Evolutionary conservation across 176 grass and related monocot species (phyloP), one percentile per base, ranked within the genome.

Genomic region (sorghum (Sorghum bicolor)): DNA sequence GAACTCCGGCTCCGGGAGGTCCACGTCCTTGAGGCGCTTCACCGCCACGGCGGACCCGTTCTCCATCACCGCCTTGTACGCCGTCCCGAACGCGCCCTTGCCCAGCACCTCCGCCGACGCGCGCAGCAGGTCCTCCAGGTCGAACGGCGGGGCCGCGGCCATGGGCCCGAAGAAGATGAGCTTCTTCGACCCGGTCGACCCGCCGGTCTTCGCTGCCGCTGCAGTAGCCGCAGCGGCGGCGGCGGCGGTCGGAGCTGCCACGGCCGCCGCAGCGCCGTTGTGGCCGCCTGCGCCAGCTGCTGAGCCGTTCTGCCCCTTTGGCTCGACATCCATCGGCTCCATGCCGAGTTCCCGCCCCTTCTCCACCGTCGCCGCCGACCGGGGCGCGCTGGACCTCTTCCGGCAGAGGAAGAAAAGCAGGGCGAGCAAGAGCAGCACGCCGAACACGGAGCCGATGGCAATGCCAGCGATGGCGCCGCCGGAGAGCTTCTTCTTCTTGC

Each of bases 41-140:
- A 99, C 96, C 20, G 91, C 91, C 74, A 99, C 93, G 22, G 89
- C 83, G 6, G 89, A 69, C 72, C 96, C 93, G 61, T 84, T 92
- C 87, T 99, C 96, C 76, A 99, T 91, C 80, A 96, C 91, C 3
- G 96, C 96, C 86, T 99, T 99, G 96, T 99, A 99, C 72, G 96
- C 93, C 73, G 96, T 99, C 39, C 96, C 96, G 86, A 99, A 99
- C 47, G 96, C 94, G 44, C 95, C 95, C 79, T 97, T 97, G 65
- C 95, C 95, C 40, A 97, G 82, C 64, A 95, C 93, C 88, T 95
- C 93, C 67, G 93, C 93, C 20, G 93, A 95, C 39, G 93, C 93
- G 47, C 93, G 86, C 10, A 95, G 85, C 72, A 95, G 86, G 79
- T 95, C 93, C 85, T 95, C 93, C 83, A 95, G 83, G 82, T 95